Base-by-base conservation (phyloP, 345 rosid genomes). In the Excoecaria agallocha region DNA sequence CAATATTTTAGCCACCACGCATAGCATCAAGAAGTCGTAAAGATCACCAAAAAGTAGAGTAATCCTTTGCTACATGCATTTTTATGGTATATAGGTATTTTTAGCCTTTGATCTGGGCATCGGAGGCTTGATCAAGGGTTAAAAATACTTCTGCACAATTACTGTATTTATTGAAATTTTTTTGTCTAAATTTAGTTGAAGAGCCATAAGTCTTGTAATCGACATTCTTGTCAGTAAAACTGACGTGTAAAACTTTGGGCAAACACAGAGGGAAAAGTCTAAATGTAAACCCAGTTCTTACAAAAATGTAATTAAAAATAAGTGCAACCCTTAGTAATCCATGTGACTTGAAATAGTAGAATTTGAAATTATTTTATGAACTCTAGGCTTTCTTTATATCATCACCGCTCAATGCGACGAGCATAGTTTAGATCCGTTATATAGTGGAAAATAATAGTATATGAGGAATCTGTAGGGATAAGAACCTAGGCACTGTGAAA, bases 401-500 rank as follows among this genome's bases (percentile, higher is more conserved):
- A 71, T 65, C 76, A 81, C 79, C 82, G 37, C 78, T 73, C 68
- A 75, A 59, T 81, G 70, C 66, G 65, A 43, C 24, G 41, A 62
- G 56, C 63, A 70, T 55, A 19, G 25, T 69, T 51, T 69, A 25
- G 60, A n/a, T 68, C 46, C 15, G 30, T 51, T 37, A 4, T n/a
- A n/a, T 30, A 35, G 46, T 17, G 45, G 57, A 24, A 68, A 49
- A 8, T 49, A 15, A 19, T 19, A 30, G 30, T 0, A 43, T 43
- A 43, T 64, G 50, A 62, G 77, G 76, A 76, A 82, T 72, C 74
- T 66, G 43, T 57, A 70, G 78, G 66, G 22, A 24, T 38, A 15
- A 69, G 64, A 49, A 62, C 78, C 74, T 74, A 58, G 68, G 71
- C 64, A 58, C 71, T 77, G 71, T 74, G 75, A 66, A 30, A 69